Percentiles rank a stretch among this genome's conserved stretches.
phyloP scores from a whole-genome alignment of 176 grass and related monocot species.

The Juncus inflexus region DNA sequence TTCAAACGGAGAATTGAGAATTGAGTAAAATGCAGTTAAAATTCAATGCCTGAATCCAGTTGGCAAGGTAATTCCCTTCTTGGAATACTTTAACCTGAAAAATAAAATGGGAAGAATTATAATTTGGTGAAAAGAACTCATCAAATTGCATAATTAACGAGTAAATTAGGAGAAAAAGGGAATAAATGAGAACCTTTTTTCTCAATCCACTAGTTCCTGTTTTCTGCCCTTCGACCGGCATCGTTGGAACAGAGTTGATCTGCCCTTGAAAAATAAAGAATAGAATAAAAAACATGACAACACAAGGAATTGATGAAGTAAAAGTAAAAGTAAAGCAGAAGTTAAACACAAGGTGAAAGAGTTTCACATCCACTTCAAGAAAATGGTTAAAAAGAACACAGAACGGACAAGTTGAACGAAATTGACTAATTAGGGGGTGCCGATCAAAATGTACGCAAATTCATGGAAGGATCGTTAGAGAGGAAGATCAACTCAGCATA shows the following conservation, averaged over 20 bases:
- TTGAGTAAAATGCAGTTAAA: constrained; percentile 12
- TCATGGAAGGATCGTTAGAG: not conserved
- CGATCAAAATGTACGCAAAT: not conserved
- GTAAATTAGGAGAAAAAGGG: not conserved
- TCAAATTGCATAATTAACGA: constrained; percentile 14
- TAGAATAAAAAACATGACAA: no score
- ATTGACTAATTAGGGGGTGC: not conserved
- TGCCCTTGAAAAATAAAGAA: constrained; percentile 26
- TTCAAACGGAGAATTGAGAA: not conserved
- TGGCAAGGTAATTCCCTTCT: constrained; percentile 81
- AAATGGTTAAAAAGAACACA: not conserved
- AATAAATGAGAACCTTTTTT: constrained; percentile 54
- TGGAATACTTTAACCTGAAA: constrained; percentile 91
- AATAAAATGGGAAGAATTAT: constrained; percentile 9
- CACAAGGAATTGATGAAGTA: no score
- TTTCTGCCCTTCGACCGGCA: constrained; percentile 78
- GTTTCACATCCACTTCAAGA: not conserved
- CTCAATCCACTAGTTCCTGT: constrained; percentile 85
- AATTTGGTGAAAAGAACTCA: constrained; percentile 1
- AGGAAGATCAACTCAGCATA: not conserved
- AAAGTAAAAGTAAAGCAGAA: no score
- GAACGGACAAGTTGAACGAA: not conserved
- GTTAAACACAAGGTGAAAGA: not conserved
- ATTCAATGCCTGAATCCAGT: constrained; percentile 79
- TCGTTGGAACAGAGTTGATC: constrained; percentile 60